A percentile compares a stretch with the other conserved stretches of the same genome.
phyloP scores from a whole-genome alignment of 768 basidiomycete genomes.

The Mycena maculata region DNA sequence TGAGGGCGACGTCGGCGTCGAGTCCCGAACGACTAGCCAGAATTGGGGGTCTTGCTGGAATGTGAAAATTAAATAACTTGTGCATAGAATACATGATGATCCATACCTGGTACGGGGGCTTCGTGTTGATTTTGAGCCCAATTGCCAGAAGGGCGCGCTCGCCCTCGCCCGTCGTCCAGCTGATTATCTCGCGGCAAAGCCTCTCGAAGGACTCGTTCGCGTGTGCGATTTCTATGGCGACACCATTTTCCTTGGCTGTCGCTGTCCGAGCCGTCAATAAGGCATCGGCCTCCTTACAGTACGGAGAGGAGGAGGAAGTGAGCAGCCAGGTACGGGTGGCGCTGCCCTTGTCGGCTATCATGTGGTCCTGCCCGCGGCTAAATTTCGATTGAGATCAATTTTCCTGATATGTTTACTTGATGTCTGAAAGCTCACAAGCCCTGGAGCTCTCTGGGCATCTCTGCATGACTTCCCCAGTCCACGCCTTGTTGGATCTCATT shows the following conservation, averaged over 20 bases:
- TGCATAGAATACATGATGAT: not conserved
- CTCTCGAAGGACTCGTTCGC: not conserved
- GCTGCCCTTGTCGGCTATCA: not conserved
- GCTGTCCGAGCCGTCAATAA: not conserved
- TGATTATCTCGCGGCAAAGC: not conserved
- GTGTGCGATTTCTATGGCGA: not conserved
- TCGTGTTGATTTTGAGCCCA: not conserved
- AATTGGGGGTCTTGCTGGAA: constrained; percentile 4
- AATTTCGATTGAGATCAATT: not conserved
- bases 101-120: constrained; percentile 3
- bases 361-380: not conserved
- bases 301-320: not conserved
- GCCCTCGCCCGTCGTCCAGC: not conserved
- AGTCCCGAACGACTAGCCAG: not conserved
- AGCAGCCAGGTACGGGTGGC: not conserved
- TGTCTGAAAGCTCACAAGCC: not conserved
- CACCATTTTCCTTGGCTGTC: not conserved
- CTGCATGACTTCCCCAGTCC: not conserved
- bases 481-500: not conserved
- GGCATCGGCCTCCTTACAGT: not conserved
- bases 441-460: not conserved
- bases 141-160: not conserved
- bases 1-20: not conserved
- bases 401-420: not conserved
- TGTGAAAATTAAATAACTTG: not conserved